These are phyloP conservation scores for Pyricularia pennisetigena DNA, from an alignment of 2,329 filamentous ascomycete species.

Conservation along the genomic window DNA sequence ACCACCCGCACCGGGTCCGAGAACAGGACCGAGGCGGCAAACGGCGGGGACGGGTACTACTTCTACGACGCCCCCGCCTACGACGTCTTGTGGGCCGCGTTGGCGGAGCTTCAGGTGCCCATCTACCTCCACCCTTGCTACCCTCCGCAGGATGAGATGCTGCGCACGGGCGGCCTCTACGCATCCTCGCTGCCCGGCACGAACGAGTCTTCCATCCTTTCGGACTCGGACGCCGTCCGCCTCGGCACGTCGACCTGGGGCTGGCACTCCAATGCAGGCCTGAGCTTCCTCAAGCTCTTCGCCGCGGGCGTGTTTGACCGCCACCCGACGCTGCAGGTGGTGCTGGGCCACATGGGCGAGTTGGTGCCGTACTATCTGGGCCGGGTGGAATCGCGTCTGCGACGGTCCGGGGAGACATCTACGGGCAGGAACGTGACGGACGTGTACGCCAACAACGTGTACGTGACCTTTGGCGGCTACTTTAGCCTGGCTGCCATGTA, in stretches of 20 bases:
- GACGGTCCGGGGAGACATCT: constrained; percentile 13
- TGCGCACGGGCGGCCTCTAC: constrained; percentile 20
- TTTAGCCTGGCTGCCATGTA: constrained; percentile 38
- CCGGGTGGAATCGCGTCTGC: constrained; percentile 20
- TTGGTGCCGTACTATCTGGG: constrained; percentile 45
- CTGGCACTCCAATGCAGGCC: constrained; percentile 39
- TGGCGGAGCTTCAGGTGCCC: constrained; percentile 28
- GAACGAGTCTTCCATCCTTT: constrained; percentile 8
- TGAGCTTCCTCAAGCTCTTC: constrained; percentile 39
- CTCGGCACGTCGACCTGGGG: constrained; percentile 34
- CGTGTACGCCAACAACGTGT: constrained; percentile 46
- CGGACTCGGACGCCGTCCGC: constrained; percentile 12
- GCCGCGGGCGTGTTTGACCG: constrained; percentile 44
- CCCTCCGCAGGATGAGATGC: constrained; percentile 17
- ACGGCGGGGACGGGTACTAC: constrained; percentile 20
- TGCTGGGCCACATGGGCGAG: constrained; percentile 43
- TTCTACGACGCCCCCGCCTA: constrained; percentile 34
- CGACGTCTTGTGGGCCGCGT: constrained; percentile 28
- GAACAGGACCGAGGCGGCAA: neutral
- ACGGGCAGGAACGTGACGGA: constrained; percentile 13
- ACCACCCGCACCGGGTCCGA: neutral
- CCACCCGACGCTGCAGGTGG: constrained; percentile 41
- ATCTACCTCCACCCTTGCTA: constrained; percentile 31
- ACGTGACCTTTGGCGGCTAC: constrained; percentile 45
- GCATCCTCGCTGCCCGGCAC: constrained; percentile 10